These are phyloP conservation scores for Aspergillus pseudonomiae DNA, from an alignment of 2,329 filamentous ascomycete genomes.

Conservation along the genomic window DNA sequence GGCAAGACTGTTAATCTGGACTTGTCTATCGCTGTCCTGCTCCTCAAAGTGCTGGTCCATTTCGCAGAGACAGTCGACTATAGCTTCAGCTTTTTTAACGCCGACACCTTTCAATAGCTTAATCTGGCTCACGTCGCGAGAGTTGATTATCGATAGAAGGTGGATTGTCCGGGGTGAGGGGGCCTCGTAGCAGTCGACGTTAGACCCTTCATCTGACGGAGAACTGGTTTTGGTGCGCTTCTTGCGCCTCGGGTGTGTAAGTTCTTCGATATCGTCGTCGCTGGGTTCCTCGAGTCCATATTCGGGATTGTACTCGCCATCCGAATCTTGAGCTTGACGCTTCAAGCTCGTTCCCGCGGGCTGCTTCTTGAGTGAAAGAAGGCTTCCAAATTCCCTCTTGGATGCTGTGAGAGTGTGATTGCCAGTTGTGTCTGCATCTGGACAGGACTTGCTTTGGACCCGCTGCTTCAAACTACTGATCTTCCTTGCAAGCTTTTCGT, in stretches of 20 bases:
- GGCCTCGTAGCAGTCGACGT: constrained; percentile 23
- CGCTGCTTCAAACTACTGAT: constrained; percentile 58
- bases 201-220: constrained; percentile 20
- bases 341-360: constrained; percentile 29
- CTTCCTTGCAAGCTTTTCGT: constrained; percentile 70
- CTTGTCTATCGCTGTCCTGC: constrained; percentile 26
- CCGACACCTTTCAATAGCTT: constrained; percentile 52
- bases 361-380: constrained; percentile 37
- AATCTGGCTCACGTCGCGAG: constrained; percentile 49
- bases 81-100: constrained; percentile 51
- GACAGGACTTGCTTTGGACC: constrained; percentile 37
- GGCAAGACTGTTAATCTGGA: constrained; percentile 41
- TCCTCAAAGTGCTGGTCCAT: constrained; percentile 37
- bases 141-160: constrained; percentile 51
- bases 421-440: constrained; percentile 18
- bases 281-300: constrained; percentile 29
- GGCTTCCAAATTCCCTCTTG: constrained; percentile 33
- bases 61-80: constrained; percentile 51
- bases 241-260: constrained; percentile 27
- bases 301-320: constrained; percentile 35
- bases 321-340: constrained; percentile 32
- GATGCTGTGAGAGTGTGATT: constrained; percentile 21
- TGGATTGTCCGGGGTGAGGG: constrained; percentile 47
- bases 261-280: constrained; percentile 34
- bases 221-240: constrained; percentile 32